Base-by-base conservation (phyloP, 2,329 filamentous ascomycete genomes). In the Botrytis fabae region DNA sequence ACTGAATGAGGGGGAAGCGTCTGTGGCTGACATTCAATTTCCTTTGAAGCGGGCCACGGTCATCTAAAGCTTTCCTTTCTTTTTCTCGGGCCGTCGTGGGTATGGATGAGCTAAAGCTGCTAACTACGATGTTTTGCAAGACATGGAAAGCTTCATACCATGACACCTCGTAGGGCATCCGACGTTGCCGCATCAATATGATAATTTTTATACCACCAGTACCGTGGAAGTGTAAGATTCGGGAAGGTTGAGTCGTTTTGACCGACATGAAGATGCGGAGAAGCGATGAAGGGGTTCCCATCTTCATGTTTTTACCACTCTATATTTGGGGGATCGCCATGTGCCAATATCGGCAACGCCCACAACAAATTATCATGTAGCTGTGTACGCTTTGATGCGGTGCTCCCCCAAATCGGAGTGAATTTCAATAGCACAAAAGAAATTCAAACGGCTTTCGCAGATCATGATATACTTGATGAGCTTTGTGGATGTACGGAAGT, bases 401-500 rank as follows among this genome's bases (percentile, higher is more conserved):
- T 71, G 32, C 51, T 22, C 61, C 60, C 42, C 46, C 69, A 40
- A 65, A 65, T 40, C 54, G 51, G 63, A 51, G n/a, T 20, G 40
- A 48, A 60, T 48, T 38, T 57, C 62, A 42, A 46, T 20, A 72
- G 62, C 63, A 71, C 20, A 51, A 38, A 20, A 28, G 38, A 66
- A 54, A 10, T 28, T 40, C 38, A 72, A 72, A 72, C 70, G 70
- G 62, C 32, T 61, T 51, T 60, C 28, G 63, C 69, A 69, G 70
- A 72, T 69, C 70, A 60, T 51, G 69, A 61, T 61, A 57, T 66
- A 60, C 65, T 32, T 69, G 54, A 72, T 28, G 40, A 54, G 48
- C 28, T 46, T 48, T 28, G 54, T 66, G 46, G 32, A 14, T 12
- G 35, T 71, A 20, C 51, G n/a, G 32, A 59, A 20, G 10, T 32